Evolutionary conservation across 2,329 filamentous ascomycete genomes (phyloP).

Genomic region (Geosmithia morbida): DNA sequence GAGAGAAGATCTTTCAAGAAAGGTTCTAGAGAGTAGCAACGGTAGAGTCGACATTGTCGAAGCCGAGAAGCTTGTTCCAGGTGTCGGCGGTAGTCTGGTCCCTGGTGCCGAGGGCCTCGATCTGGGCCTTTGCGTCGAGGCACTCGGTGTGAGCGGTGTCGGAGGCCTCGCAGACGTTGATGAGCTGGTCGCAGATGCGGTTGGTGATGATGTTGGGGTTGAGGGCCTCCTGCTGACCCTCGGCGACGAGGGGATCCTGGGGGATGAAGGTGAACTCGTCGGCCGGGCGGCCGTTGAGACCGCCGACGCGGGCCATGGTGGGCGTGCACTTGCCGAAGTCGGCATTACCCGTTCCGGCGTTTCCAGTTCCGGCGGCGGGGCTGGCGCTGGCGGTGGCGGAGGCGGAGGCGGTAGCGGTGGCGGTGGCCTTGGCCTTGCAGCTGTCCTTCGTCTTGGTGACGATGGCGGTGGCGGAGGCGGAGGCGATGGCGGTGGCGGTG

Average conservation of each 20-base stretch:
- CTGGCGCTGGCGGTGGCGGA: constrained; percentile 4
- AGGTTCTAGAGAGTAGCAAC: constrained; percentile 1
- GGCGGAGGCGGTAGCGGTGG: constrained; percentile 4
- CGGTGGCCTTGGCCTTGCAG: neutral
- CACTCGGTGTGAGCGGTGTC: constrained; percentile 41
- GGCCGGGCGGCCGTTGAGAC: constrained; percentile 38
- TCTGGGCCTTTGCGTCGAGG: constrained; percentile 33
- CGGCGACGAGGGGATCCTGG: constrained; percentile 43
- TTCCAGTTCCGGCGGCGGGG: constrained; percentile 6
- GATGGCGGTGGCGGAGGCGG: constrained; percentile 7
- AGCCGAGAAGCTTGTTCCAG: constrained; percentile 27
- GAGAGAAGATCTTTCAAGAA: neutral
- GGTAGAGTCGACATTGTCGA: constrained; percentile 6
- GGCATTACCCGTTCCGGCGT: constrained; percentile 14
- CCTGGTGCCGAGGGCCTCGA: constrained; percentile 31
- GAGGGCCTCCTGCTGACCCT: constrained; percentile 48
- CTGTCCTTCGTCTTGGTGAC: neutral
- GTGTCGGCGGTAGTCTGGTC: constrained; percentile 32
- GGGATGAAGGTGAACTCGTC: constrained; percentile 56
- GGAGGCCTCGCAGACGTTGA: constrained; percentile 51
- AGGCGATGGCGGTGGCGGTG: constrained; percentile 8
- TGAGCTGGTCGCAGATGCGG: constrained; percentile 55
- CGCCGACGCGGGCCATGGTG: constrained; percentile 44
- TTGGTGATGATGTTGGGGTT: constrained; percentile 65
- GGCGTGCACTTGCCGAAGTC: constrained; percentile 41